phyloP scores from a whole-genome alignment of 768 basidiomycete species.

The Leccinum boreale region DNA sequence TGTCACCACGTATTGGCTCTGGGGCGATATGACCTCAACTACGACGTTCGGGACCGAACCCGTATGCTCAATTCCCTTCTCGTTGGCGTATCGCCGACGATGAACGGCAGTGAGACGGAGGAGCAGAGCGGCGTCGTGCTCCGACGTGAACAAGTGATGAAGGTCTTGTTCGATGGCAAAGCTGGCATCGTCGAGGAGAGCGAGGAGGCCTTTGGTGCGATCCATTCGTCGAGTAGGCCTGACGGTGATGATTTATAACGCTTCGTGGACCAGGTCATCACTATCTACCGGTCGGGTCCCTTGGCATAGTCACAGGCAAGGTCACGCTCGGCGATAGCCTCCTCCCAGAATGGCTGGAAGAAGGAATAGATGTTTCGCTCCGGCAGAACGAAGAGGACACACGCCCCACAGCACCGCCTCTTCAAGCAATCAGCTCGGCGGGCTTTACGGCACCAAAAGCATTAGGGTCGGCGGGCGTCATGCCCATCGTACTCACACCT shows the following conservation, averaged over 20 bases:
- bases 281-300: constrained; percentile 56
- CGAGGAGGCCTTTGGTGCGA: constrained; percentile 35
- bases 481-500: constrained; percentile 60
- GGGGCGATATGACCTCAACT: constrained; percentile 84
- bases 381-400: constrained; percentile 65
- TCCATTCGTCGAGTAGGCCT: background rate
- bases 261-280: constrained; percentile 31
- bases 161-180: constrained; percentile 81
- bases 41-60: constrained; percentile 88
- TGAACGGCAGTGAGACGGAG: constrained; percentile 37
- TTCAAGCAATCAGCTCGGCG: constrained; percentile 41
- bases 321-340: constrained; percentile 38
- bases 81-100: constrained; percentile 45
- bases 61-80: constrained; percentile 76
- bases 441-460: constrained; percentile 25
- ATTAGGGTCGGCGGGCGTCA: constrained; percentile 28
- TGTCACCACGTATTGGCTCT: constrained; percentile 74
- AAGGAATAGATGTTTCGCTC: constrained; percentile 74
- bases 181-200: constrained; percentile 39
- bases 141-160: constrained; percentile 73
- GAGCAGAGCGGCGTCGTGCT: constrained; percentile 71
- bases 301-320: constrained; percentile 59
- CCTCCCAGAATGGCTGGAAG: constrained; percentile 86
- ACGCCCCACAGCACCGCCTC: constrained; percentile 26
- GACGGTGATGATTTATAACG: constrained; percentile 1